These are phyloP conservation scores for Russula sp. DNA, from an alignment of 768 basidiomycete genomes.

Conservation along the genomic window DNA sequence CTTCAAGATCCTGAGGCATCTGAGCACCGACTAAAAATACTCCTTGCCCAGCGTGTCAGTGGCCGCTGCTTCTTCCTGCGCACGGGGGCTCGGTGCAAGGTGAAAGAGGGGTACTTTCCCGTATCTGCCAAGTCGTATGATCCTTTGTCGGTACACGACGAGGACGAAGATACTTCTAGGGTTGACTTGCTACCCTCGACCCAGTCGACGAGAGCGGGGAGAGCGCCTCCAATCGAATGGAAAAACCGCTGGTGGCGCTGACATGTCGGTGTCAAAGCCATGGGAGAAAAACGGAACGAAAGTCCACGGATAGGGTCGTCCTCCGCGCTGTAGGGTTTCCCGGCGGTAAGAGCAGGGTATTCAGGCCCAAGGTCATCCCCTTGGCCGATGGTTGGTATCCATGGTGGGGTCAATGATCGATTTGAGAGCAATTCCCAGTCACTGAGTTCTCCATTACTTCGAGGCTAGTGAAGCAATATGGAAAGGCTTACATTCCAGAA, in stretches of 20 bases:
- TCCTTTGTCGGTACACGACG: neutral
- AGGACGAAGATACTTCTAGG: neutral
- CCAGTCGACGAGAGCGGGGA: constrained; percentile 10
- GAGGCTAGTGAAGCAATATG: neutral
- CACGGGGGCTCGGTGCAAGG: neutral
- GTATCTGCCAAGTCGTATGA: neutral
- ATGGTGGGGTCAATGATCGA: constrained; percentile 12
- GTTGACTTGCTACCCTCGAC: neutral
- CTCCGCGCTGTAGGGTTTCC: neutral
- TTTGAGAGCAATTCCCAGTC: constrained; percentile 10
- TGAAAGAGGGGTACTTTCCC: neutral
- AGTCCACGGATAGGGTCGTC: constrained; percentile 10
- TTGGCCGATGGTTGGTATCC: constrained; percentile 9
- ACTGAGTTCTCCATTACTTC: neutral
- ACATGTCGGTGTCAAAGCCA: constrained; percentile 9
- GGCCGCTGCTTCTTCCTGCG: constrained; percentile 1
- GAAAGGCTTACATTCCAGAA: constrained; percentile 5
- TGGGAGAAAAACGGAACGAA: constrained; percentile 15
- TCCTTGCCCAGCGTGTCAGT: constrained; percentile 13
- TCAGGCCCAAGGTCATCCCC: neutral
- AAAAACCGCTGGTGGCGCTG: constrained; percentile 15
- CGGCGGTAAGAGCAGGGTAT: neutral
- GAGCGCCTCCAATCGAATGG: neutral
- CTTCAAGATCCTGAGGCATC: neutral
- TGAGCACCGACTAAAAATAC: neutral